Percentiles rank a stretch among this genome's conserved stretches.
These are phyloP conservation scores for Coemansia sp. DNA, from an alignment of 371 early-diverging fungal genomes.

Conservation along the genomic window DNA sequence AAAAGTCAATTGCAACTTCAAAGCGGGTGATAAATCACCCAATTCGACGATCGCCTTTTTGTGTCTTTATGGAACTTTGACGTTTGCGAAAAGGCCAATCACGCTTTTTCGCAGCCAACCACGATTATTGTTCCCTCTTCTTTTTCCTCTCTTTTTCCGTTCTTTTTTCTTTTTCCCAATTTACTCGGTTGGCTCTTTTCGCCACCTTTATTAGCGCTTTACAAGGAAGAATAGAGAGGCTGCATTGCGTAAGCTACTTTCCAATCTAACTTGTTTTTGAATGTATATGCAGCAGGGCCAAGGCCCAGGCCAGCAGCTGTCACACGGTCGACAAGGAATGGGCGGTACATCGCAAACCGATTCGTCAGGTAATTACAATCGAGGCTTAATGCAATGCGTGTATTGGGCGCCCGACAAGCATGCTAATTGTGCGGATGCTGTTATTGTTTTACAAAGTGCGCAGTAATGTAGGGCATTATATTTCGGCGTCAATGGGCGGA, in stretches of 20 bases:
- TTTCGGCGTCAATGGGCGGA: conserved; percentile 42
- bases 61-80: background rate
- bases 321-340: conserved; percentile 41
- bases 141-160: background rate
- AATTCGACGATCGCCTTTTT: background rate
- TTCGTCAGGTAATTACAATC: conserved; percentile 28
- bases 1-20: background rate
- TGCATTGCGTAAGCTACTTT: background rate
- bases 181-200: background rate
- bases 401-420: background rate
- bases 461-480: conserved; percentile 41
- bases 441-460: conserved; percentile 5
- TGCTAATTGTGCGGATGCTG: conserved; percentile 4
- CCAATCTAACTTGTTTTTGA: background rate
- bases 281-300: conserved; percentile 47
- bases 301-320: conserved; percentile 44
- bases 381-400: background rate
- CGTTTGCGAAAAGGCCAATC: background rate
- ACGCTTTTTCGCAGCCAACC: background rate
- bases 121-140: background rate
- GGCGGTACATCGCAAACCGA: conserved; percentile 34
- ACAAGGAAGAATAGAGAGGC: background rate
- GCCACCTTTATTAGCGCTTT: background rate
- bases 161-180: background rate
- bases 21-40: background rate